These are phyloP conservation scores for Citrus inodora DNA, from an alignment of 345 rosid species.

Conservation along the genomic window DNA sequence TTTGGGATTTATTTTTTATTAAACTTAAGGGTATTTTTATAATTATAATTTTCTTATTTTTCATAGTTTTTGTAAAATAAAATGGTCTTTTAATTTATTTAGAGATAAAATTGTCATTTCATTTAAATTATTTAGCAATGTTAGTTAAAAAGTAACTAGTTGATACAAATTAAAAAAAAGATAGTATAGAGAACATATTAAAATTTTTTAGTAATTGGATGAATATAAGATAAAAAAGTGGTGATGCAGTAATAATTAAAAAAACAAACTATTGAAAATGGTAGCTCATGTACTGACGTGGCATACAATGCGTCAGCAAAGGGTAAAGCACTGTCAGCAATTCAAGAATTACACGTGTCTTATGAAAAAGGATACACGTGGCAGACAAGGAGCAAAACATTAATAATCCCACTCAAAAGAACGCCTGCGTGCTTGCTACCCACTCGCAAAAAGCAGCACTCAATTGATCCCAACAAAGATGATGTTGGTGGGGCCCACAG, in stretches of 20 bases:
- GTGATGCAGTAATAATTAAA: accelerated
- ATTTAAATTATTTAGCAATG: too few species aligned
- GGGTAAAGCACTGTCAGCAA: constrained; percentile 26
- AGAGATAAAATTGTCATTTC: too few species aligned
- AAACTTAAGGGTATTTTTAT: too few species aligned
- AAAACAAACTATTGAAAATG: too few species aligned
- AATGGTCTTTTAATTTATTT: too few species aligned
- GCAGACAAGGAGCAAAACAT: neutral
- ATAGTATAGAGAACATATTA: accelerated
- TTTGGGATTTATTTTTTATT: too few species aligned
- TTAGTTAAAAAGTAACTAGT: accelerated
- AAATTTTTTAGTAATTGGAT: accelerated
- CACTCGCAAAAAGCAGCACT: constrained; percentile 14
- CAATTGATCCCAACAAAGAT: neutral
- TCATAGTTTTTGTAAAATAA: too few species aligned
- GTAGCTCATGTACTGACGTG: neutral
- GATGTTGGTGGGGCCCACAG: neutral
- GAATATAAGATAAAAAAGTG: accelerated
- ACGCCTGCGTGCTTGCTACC: neutral
- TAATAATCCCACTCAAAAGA: neutral
- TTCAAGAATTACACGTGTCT: neutral
- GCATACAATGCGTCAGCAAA: constrained; percentile 12
- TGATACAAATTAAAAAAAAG: too few species aligned
- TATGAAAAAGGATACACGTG: neutral
- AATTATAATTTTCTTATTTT: too few species aligned